A percentile compares a stretch with the other conserved stretches of the same genome.
These are phyloP conservation scores for Paspalum vaginatum DNA, from an alignment of 176 grass and related monocot genomes.

Conservation along the genomic window DNA sequence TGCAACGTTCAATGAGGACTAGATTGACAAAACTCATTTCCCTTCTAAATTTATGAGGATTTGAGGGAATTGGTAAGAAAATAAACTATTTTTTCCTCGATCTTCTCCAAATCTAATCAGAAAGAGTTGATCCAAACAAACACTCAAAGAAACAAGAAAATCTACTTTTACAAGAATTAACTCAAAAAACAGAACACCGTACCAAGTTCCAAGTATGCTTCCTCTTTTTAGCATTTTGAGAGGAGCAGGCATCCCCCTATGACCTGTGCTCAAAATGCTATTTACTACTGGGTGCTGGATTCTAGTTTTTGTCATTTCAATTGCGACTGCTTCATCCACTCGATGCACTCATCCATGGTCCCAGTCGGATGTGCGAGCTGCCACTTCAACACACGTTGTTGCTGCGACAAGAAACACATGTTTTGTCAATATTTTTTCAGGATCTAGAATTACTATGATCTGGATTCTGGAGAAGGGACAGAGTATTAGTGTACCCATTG, in stretches of 20 bases:
- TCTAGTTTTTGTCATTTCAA: conserved; percentile 79
- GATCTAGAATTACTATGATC: not conserved
- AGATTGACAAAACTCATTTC: no score
- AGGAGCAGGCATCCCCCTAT: not conserved
- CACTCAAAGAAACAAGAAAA: no score
- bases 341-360: conserved; percentile 71
- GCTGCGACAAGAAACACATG: conserved; percentile 46
- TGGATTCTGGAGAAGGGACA: not conserved
- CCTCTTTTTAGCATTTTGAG: no score
- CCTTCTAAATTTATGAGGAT: no score
- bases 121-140: no score
- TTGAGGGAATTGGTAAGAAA: no score
- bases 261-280: not conserved
- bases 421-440: not conserved
- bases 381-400: conserved; percentile 85
- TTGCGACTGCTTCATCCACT: conserved; percentile 91
- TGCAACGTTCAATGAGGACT: no score
- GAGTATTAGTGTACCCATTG: conserved; percentile 65
- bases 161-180: no score
- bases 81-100: no score
- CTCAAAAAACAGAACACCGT: no score
- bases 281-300: conserved; percentile 13
- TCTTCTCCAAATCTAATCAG: no score
- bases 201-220: no score
- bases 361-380: conserved; percentile 82